Percentiles rank a stretch among this genome's conserved stretches.
These are phyloP conservation scores for Hymenoscyphus repandus DNA, from an alignment of 2,329 filamentous ascomycete species.

Conservation along the genomic window DNA sequence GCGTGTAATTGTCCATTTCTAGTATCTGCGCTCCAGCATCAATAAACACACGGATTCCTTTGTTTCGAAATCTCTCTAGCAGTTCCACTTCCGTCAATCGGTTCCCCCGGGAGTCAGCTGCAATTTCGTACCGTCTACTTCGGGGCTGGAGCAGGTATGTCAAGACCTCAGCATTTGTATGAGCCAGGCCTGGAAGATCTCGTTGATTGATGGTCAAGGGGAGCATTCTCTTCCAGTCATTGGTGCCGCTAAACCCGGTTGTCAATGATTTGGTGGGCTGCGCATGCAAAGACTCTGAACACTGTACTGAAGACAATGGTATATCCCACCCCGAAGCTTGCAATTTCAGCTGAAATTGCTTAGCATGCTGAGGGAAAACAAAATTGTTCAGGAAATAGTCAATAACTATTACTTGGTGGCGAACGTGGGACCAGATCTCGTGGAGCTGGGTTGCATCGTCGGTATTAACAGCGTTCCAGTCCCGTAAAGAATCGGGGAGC, in stretches of 20 bases:
- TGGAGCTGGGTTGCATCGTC: slow-evolving; percentile 48
- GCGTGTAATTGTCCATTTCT: slow-evolving; percentile 46
- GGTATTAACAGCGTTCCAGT: slow-evolving; percentile 54
- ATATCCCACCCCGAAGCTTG: slow-evolving; percentile 66
- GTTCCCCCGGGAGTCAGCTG: slow-evolving; percentile 37
- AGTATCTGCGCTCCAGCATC: slow-evolving; percentile 61
- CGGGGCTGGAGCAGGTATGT: slow-evolving; percentile 49
- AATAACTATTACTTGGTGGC: slow-evolving; percentile 44
- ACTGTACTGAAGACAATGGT: slow-evolving; percentile 37
- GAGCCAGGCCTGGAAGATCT: slow-evolving; percentile 49
- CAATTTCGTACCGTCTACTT: slow-evolving; percentile 43
- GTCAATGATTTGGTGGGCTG: slow-evolving; percentile 35
- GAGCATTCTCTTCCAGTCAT: slow-evolving; percentile 55
- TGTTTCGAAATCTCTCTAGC: slow-evolving; percentile 34
- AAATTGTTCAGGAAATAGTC: slow-evolving; percentile 59
- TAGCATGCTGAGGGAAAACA: slow-evolving; percentile 61
- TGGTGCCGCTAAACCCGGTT: slow-evolving; percentile 69
- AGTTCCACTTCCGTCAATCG: slow-evolving; percentile 43
- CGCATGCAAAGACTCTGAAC: neutral
- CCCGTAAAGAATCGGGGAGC: slow-evolving; percentile 41
- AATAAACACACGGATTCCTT: slow-evolving; percentile 49
- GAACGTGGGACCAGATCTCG: slow-evolving; percentile 46
- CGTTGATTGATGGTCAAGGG: slow-evolving; percentile 57
- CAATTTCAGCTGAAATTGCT: slow-evolving; percentile 58
- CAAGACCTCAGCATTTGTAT: slow-evolving; percentile 61